A percentile compares a stretch with the other conserved stretches of the same genome.
These are phyloP conservation scores for Phytophthora sansomeana DNA, from an alignment of 352 stramenopile genomes.

Conservation along the genomic window DNA sequence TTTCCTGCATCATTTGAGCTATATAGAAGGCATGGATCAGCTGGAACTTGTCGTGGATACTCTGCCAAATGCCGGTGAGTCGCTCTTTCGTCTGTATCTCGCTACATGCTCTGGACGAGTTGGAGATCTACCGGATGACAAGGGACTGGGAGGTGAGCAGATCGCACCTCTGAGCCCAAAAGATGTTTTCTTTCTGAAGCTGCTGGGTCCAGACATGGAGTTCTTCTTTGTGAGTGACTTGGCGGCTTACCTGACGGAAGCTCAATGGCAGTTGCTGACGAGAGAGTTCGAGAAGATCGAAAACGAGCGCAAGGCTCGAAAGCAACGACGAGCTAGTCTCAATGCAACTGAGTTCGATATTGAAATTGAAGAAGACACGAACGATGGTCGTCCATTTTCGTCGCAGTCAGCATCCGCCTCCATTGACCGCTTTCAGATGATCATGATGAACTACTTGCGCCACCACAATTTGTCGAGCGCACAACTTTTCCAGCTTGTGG, in stretches of 20 bases:
- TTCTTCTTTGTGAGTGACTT: slow-evolving; percentile 80
- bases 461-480: slow-evolving; percentile 56
- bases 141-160: slow-evolving; percentile 13
- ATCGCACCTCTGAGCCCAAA: slow-evolving; percentile 36
- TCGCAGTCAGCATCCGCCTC: slow-evolving; percentile 21
- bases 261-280: slow-evolving; percentile 71
- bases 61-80: slow-evolving; percentile 64
- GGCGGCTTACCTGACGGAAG: slow-evolving; percentile 59
- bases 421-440: slow-evolving; percentile 66
- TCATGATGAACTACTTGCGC: slow-evolving; percentile 69
- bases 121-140: slow-evolving; percentile 18
- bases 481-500: slow-evolving; percentile 53
- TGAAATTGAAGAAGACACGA: slow-evolving; percentile 31
- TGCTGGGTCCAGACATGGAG: slow-evolving; percentile 68
- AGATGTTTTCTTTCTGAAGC: slow-evolving; percentile 63
- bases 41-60: slow-evolving; percentile 62
- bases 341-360: slow-evolving; percentile 17
- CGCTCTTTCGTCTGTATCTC: slow-evolving; percentile 70
- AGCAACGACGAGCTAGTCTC: slow-evolving; percentile 25
- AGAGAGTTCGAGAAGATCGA: slow-evolving; percentile 73
- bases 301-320: slow-evolving; percentile 38
- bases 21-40: slow-evolving; percentile 60
- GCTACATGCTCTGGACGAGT: slow-evolving; percentile 48
- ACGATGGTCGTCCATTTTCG: slow-evolving; percentile 15
- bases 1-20: slow-evolving; percentile 69